Percentiles rank a stretch among this genome's conserved stretches.
Conservation (phyloP, 495 filamentous ascomycete species). For the Stereocaulon alpinum region DNA sequence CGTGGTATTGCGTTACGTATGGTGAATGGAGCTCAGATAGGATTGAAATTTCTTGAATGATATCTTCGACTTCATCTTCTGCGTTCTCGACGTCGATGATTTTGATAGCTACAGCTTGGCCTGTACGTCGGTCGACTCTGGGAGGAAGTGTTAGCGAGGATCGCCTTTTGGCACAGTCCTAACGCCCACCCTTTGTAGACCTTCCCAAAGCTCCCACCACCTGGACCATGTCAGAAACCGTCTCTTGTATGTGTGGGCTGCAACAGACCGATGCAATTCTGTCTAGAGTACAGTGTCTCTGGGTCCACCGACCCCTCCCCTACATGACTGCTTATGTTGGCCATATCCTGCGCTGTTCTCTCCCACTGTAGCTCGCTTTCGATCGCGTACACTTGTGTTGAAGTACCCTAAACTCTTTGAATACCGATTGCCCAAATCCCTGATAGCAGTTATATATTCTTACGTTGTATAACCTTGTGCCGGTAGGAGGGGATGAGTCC, state of each 20-base stretch:
- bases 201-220: constrained; percentile 87
- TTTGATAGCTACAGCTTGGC: constrained; percentile 86
- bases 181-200: constrained; percentile 80
- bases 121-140: constrained; percentile 75
- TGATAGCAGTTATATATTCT: neutral
- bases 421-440: neutral
- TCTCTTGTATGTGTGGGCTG: neutral
- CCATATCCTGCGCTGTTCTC: neutral
- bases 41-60: constrained; percentile 96
- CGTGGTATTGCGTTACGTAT: constrained; percentile 94
- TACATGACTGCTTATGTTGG: neutral
- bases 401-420: neutral
- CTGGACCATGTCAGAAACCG: constrained; percentile 24
- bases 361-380: neutral
- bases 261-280: constrained; percentile 76
- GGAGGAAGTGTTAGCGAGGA: constrained; percentile 25
- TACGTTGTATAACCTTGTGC: neutral
- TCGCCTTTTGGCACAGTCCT: neutral
- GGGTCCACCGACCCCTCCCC: constrained; percentile 48
- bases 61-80: constrained; percentile 97
- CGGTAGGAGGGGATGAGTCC: neutral
- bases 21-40: constrained; percentile 87
- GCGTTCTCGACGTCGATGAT: constrained; percentile 97
- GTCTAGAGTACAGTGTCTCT: constrained; percentile 81
- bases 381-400: neutral